Conservation (phyloP, 169 alveolate genomes). For the Eimeria praecox region DNA sequence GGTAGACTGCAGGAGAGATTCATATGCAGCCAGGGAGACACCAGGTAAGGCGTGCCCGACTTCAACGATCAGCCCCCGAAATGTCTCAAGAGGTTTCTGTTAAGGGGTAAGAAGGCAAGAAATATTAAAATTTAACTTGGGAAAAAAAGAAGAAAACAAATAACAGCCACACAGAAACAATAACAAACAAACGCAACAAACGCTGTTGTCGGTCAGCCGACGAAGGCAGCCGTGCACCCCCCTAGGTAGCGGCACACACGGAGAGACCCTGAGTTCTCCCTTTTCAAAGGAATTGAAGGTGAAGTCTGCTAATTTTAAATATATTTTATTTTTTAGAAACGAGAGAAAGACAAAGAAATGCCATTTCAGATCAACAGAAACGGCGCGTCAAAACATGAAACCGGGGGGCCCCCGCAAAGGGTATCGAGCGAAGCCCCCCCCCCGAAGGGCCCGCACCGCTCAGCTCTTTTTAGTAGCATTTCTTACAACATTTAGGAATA, state of each 20-base stretch:
- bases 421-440: constrained; percentile 33
- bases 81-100: background rate
- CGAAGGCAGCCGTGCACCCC: constrained; percentile 66
- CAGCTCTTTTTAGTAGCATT: background rate
- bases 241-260: background rate
- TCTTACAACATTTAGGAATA: background rate
- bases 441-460: constrained; percentile 13
- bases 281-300: background rate
- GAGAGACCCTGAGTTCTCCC: background rate
- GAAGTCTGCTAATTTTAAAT: background rate
- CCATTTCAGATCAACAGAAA: background rate
- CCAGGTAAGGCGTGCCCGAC: constrained; percentile 26
- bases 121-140: background rate
- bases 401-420: constrained; percentile 13
- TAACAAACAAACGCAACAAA: background rate
- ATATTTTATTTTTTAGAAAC: background rate
- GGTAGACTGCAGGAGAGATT: background rate
- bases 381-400: background rate
- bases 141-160: background rate
- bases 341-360: background rate
- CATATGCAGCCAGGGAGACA: constrained; percentile 6
- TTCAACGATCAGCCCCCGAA: constrained; percentile 7
- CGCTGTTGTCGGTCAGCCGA: background rate
- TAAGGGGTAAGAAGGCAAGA: no score
- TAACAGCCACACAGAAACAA: background rate